Conservation (phyloP, 306 rosid genomes). For the Cyamopsis tetragonoloba region DNA sequence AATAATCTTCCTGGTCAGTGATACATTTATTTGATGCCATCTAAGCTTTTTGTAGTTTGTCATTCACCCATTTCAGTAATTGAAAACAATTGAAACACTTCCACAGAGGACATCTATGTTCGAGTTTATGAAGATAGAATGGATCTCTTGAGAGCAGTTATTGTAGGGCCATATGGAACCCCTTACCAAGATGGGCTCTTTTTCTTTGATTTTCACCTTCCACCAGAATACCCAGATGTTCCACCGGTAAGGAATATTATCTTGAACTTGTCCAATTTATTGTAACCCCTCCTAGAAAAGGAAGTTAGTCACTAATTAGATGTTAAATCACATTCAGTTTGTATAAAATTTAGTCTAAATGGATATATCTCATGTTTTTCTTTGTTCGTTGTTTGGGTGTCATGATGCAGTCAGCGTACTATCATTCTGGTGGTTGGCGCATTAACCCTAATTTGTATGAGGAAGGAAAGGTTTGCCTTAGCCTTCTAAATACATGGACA, state of each 20-base stretch:
- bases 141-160: slow-evolving; percentile 95
- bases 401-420: slow-evolving; percentile 83
- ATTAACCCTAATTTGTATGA: slow-evolving; percentile 94
- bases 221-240: slow-evolving; percentile 92
- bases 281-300: background rate
- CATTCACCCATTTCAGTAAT: slow-evolving; percentile 16
- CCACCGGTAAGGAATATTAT: slow-evolving; percentile 75
- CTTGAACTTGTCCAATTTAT: slow-evolving; percentile 14
- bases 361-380: slow-evolving; percentile 12
- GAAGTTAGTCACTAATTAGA: background rate
- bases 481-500: slow-evolving; percentile 98
- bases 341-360: slow-evolving; percentile 10
- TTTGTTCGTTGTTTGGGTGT: slow-evolving; percentile 33
- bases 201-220: slow-evolving; percentile 98
- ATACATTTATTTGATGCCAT: slow-evolving; percentile 24
- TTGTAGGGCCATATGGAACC: slow-evolving; percentile 97
- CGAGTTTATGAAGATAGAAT: slow-evolving; percentile 95
- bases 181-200: slow-evolving; percentile 99
- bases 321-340: slow-evolving; percentile 10
- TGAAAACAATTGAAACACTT: slow-evolving; percentile 24
- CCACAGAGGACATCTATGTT: slow-evolving; percentile 81
- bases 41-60: slow-evolving; percentile 4
- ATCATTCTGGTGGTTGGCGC: slow-evolving; percentile 99
- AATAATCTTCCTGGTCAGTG: slow-evolving; percentile 87
- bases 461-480: slow-evolving; percentile 99